These are phyloP conservation scores for Nicotiana rustica DNA, from an alignment of 305 asterid genomes.

Conservation along the genomic window DNA sequence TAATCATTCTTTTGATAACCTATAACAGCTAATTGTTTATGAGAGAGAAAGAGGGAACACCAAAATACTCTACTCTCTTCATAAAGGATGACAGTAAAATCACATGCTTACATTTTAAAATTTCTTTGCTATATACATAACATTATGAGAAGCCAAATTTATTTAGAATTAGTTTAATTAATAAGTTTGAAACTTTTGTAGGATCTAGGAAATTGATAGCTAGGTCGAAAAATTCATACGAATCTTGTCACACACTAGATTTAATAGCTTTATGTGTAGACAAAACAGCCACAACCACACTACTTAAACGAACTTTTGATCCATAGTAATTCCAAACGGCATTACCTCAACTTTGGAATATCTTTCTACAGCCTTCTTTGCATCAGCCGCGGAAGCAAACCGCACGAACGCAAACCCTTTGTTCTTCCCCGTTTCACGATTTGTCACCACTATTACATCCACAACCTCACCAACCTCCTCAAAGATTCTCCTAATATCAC, in stretches of 20 bases:
- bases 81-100: too few species aligned
- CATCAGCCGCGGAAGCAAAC: constrained; percentile 71
- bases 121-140: too few species aligned
- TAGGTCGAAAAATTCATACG: not conserved
- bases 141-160: not conserved
- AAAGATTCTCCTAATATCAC: constrained; percentile 65
- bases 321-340: constrained; percentile 14
- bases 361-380: constrained; percentile 63
- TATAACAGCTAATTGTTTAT: too few species aligned
- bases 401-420: constrained; percentile 76
- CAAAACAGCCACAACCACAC: constrained; percentile 5
- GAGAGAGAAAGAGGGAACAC: too few species aligned
- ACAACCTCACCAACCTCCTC: constrained; percentile 57
- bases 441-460: constrained; percentile 62
- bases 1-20: too few species aligned
- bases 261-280: constrained; percentile 3
- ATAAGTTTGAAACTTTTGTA: not conserved
- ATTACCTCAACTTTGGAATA: constrained; percentile 69
- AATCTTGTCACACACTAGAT: constrained; percentile 6
- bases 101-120: too few species aligned
- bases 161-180: not conserved
- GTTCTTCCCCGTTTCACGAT: constrained; percentile 56
- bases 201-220: constrained; percentile 23
- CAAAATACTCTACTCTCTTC: too few species aligned
- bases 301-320: not conserved